These are phyloP conservation scores for Cardamine resedifolia DNA, from an alignment of 345 rosid species.

Conservation along the genomic window DNA sequence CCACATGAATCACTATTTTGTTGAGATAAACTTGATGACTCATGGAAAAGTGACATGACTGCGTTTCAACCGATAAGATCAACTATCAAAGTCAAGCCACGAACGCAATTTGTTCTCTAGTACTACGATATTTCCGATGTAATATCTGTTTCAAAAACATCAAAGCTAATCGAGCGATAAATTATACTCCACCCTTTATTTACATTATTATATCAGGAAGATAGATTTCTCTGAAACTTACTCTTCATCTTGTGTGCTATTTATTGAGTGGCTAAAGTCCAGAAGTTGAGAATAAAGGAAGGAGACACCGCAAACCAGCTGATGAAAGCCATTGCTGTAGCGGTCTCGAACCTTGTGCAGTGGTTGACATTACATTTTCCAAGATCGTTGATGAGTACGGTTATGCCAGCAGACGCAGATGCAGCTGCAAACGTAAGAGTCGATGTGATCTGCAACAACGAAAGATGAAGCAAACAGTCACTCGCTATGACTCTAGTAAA, in stretches of 20 bases:
- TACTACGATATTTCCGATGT: background rate
- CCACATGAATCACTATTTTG: slow-evolving; percentile 7
- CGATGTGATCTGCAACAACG: slow-evolving; percentile 57
- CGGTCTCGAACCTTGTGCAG: slow-evolving; percentile 61
- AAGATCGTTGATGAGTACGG: slow-evolving; percentile 63
- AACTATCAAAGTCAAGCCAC: background rate
- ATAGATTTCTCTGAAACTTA: background rate
- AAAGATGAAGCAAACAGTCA: background rate
- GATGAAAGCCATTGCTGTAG: slow-evolving; percentile 76
- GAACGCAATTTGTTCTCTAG: slow-evolving; percentile 2
- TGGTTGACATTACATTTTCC: slow-evolving; percentile 50
- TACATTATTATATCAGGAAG: background rate
- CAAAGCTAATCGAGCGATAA: background rate
- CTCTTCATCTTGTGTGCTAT: slow-evolving; percentile 12
- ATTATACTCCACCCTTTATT: slow-evolving; percentile 22
- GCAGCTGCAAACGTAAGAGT: slow-evolving; percentile 78
- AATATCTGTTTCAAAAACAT: slow-evolving; percentile 14
- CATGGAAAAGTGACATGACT: background rate
- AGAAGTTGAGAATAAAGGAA: slow-evolving; percentile 67
- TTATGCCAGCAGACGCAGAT: slow-evolving; percentile 75
- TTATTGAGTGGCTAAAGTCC: slow-evolving; percentile 68
- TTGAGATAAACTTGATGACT: background rate
- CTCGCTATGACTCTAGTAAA: background rate
- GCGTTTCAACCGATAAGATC: background rate
- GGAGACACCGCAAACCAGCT: slow-evolving; percentile 70